Conservation (phyloP, 2,329 filamentous ascomycete species). For the Aspergillus jensenii region DNA sequence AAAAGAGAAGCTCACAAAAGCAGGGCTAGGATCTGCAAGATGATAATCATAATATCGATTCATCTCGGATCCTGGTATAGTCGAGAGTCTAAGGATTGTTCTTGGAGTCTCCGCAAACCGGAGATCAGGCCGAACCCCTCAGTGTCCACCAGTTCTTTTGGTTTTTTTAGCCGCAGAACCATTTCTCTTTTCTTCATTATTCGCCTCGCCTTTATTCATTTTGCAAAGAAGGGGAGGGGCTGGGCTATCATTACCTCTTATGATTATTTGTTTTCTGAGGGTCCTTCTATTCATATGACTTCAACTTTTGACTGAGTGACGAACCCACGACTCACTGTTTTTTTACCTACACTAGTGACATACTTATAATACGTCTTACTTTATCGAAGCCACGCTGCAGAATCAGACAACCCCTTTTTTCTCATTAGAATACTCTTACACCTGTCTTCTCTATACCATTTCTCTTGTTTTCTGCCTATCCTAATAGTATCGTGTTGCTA, state of each 20-base stretch:
- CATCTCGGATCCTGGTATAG: too few relatives aligned
- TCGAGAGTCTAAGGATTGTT: too few relatives aligned
- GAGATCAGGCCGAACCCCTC: background rate
- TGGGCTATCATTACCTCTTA: background rate
- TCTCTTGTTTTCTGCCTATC: too few relatives aligned
- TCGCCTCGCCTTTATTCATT: background rate
- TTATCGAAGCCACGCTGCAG: background rate
- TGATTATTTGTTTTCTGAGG: background rate
- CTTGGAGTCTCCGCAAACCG: background rate
- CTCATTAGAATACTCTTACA: background rate
- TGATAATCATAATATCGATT: too few relatives aligned
- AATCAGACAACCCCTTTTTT: background rate
- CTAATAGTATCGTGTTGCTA: background rate
- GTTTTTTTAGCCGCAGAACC: background rate
- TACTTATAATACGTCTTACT: background rate
- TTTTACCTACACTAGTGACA: background rate
- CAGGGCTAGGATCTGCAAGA: too few relatives aligned
- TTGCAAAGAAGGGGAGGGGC: background rate
- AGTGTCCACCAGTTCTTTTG: background rate
- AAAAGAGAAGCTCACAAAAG: too few relatives aligned
- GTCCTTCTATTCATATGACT: background rate
- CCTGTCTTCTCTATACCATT: background rate
- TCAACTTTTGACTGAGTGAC: background rate
- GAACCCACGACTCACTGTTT: background rate
- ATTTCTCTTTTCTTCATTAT: background rate